These are phyloP conservation scores for Kluyveromyces sp. DNA, from an alignment of 1,139 yeast genomes.

Conservation along the genomic window DNA sequence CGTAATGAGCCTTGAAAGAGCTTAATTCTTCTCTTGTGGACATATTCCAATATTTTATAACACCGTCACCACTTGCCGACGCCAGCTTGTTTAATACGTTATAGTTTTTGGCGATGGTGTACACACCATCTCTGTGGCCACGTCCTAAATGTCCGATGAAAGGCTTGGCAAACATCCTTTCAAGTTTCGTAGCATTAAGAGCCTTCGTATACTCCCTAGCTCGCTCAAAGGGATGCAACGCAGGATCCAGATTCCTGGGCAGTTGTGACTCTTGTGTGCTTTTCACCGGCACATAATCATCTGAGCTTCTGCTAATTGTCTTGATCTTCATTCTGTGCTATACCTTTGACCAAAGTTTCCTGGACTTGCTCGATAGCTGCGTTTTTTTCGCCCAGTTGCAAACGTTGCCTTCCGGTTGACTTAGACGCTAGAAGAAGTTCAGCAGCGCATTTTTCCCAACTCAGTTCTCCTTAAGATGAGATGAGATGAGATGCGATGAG, in stretches of 20 bases:
- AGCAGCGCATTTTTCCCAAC: too few species aligned
- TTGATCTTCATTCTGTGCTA: constrained; percentile 63
- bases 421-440: too few species aligned
- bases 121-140: constrained; percentile 96
- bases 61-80: constrained; percentile 93
- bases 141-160: constrained; percentile 90
- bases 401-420: too few species aligned
- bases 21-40: constrained; percentile 65
- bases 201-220: constrained; percentile 96
- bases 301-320: constrained; percentile 85
- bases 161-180: constrained; percentile 96
- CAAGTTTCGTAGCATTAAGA: constrained; percentile 88
- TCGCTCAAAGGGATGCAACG: constrained; percentile 92
- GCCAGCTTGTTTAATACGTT: constrained; percentile 68
- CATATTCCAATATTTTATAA: constrained; percentile 86
- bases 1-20: constrained; percentile 83
- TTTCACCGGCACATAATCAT: constrained; percentile 84
- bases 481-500: constrained; percentile 6
- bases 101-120: constrained; percentile 75
- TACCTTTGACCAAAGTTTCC: too few species aligned
- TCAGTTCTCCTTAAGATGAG: neutral
- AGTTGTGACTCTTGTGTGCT: constrained; percentile 82
- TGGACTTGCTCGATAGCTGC: too few species aligned
- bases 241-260: constrained; percentile 89
- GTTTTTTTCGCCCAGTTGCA: too few species aligned